Base-by-base conservation (phyloP, 2,329 filamentous ascomycete genomes). In the Byssothecium circinans region DNA sequence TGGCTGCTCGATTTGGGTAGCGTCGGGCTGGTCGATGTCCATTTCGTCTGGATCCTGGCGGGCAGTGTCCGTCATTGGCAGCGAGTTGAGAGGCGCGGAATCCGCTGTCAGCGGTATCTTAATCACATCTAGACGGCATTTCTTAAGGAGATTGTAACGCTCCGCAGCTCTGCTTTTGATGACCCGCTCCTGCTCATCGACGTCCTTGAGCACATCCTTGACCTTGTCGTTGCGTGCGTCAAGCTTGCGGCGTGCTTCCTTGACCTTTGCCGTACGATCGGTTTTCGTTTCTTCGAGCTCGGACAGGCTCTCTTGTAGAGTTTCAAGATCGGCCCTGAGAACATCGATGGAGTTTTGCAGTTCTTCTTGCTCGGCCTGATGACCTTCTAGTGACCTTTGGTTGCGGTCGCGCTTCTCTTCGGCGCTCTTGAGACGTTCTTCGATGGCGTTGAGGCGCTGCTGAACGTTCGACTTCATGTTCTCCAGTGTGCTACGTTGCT, bases 121-220 rank as follows among this genome's bases (percentile, higher is more conserved):
- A 57, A 97, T 89, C 65, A 96, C 91, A 67, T 97, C 92, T 38
- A 99, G 84, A 67, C 95, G 92, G 77, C 92, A 97, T 53, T 89
- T 85, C 64, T 91, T 85, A 43, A 99, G 81, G 38, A 95, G 76
- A 36, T 85, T 85, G 67, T 96, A 96, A 67, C 94, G 89, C 61
- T 83, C 85, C 0, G 90, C 86, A 49, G 87, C 89, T 64, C 90
- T 90, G 62, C 88, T 89, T 70, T 96, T 90, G 41, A 95, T 85
- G 51, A 91, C 87, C 1, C 87, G 86, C 70, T 97, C 91, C n/a
- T 95, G 76, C 5, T 79, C 81, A 48, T 83, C 84, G 48, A 99
- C 88, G 35, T 85, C 84, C 64, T 88, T 91, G 42, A 88, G 78
- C 1, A 80, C 81, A 17, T 78, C 77, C 53, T 96, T 91, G 47